Conservation (phyloP, 2,329 filamentous ascomycete genomes). For the Proliferodiscus dingleyae region DNA sequence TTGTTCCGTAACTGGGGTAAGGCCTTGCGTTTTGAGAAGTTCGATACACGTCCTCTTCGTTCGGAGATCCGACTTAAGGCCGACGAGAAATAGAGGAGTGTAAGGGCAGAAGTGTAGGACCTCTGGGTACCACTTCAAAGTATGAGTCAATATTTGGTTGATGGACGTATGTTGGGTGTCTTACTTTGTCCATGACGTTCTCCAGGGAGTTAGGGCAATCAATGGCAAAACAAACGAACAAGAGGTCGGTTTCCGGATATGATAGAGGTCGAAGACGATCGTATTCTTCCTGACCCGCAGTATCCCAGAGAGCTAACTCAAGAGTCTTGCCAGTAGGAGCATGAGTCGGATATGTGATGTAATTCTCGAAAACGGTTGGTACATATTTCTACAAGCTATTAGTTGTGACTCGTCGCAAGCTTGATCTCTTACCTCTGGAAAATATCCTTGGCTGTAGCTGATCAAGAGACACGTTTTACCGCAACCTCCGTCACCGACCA, state of each 20-base stretch:
- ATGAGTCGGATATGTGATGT: slow-evolving; percentile 96
- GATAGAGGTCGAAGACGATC: slow-evolving; percentile 92
- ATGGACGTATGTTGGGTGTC: slow-evolving; percentile 15
- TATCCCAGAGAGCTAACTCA: slow-evolving; percentile 97
- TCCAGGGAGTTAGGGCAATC: slow-evolving; percentile 97
- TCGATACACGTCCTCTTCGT: slow-evolving; percentile 96
- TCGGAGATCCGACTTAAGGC: slow-evolving; percentile 94
- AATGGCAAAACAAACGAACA: slow-evolving; percentile 99
- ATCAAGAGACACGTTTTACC: slow-evolving; percentile 98
- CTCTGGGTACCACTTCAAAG: slow-evolving; percentile 88
- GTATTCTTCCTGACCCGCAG: slow-evolving; percentile 97
- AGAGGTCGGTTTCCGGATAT: slow-evolving; percentile 94
- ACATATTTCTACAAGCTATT: slow-evolving; percentile 80
- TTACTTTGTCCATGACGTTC: slow-evolving; percentile 97
- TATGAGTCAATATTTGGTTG: slow-evolving; percentile 4
- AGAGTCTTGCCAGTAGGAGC: slow-evolving; percentile 85
- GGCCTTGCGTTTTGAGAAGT: slow-evolving; percentile 94
- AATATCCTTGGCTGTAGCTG: slow-evolving; percentile 97
- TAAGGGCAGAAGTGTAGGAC: slow-evolving; percentile 98
- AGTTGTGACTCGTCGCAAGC: slow-evolving; percentile 4
- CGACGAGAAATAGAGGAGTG: slow-evolving; percentile 90
- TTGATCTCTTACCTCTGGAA: slow-evolving; percentile 72
- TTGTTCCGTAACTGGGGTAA: slow-evolving; percentile 88
- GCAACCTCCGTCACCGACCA: slow-evolving; percentile 95
- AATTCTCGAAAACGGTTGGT: slow-evolving; percentile 98